phyloP scores from a whole-genome alignment of 2,329 filamentous ascomycete species.

The Catunica adiposa region DNA sequence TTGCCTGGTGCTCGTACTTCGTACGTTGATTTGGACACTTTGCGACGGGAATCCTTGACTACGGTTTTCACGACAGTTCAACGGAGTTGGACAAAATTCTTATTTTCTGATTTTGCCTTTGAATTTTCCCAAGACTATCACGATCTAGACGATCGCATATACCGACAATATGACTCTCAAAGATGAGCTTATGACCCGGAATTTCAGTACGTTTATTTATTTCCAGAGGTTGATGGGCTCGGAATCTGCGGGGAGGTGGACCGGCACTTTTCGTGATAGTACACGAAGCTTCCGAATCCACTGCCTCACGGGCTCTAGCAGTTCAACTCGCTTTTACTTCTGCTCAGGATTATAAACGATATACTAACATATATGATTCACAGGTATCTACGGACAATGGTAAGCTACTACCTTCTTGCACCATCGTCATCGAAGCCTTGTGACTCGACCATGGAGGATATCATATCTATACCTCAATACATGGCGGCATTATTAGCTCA shows the following conservation, averaged over 20 bases:
- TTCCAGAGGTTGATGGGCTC: slow-evolving; percentile 8
- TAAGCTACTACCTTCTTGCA: slow-evolving; percentile 28
- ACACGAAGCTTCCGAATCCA: neutral
- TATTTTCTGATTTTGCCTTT: neutral
- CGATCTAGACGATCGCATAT: neutral
- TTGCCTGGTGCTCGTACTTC: no score
- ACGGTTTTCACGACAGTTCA: neutral
- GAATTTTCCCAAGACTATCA: neutral
- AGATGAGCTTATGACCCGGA: slow-evolving; percentile 56
- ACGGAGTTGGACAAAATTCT: neutral
- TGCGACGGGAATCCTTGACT: slow-evolving; percentile 1
- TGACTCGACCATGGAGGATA: no score
- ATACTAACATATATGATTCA: slow-evolving; percentile 9
- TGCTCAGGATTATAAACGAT: neutral
- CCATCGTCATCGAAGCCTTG: no score
- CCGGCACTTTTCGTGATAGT: neutral
- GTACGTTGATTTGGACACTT: slow-evolving; percentile 3
- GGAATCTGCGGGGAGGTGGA: neutral
- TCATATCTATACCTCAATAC: no score
- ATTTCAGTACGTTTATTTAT: slow-evolving; percentile 45
- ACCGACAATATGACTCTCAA: slow-evolving; percentile 45
- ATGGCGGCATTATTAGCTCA: no score
- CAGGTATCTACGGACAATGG: slow-evolving; percentile 65
- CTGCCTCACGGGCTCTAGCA: no score
- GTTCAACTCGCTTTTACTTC: no score